Evolutionary conservation across 2,329 filamentous ascomycete species (phyloP), one percentile per base, ranked within the genome.

Genomic region (Hirsutella thompsonii): DNA sequence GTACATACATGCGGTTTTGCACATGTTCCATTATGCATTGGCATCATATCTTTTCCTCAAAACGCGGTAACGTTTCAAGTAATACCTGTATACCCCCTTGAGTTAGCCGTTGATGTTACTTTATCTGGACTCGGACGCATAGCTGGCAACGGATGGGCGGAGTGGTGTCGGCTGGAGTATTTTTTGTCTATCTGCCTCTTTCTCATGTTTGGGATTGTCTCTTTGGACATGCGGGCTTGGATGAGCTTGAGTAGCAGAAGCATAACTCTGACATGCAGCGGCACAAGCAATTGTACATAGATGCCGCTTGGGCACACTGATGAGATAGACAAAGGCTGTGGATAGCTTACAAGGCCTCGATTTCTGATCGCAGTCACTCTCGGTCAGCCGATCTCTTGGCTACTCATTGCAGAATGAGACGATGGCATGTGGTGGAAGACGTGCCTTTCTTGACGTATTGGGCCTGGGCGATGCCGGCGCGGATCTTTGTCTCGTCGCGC

Each of bases 371-470:
- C n/a, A 30, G 21, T 16, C 16, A 26, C 8, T 29, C 10, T n/a
- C 29, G 14, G 20, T 39, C 20, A 34, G 29, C 30, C 13, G 11
- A 19, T 28, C 3, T 4, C 29, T n/a, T 4, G 18, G 13, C 13
- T 4, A 14, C 8, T 32, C 14, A 9, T 8, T 10, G 14, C 20
- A 14, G 3, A 13, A 11, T 2, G 16, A 13, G 1, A n/a, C n/a
- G n/a, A n/a, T n/a, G n/a, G n/a, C n/a, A n/a, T n/a, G n/a, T n/a
- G n/a, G n/a, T n/a, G n/a, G n/a, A 14, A 4, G 32, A 42, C 55
- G n/a, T 55, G 87, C 87, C 87, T 71, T 93, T 95, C 62, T 86
- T 93, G 4, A 96, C 87, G 60, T 83, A 95, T 49, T 93, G 77
- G 1, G 88, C 90, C 45, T 81, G 71, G 33, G 75, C 70, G 42